Conservation (phyloP, 208 protist species). For the Crithidia bombi region DNA sequence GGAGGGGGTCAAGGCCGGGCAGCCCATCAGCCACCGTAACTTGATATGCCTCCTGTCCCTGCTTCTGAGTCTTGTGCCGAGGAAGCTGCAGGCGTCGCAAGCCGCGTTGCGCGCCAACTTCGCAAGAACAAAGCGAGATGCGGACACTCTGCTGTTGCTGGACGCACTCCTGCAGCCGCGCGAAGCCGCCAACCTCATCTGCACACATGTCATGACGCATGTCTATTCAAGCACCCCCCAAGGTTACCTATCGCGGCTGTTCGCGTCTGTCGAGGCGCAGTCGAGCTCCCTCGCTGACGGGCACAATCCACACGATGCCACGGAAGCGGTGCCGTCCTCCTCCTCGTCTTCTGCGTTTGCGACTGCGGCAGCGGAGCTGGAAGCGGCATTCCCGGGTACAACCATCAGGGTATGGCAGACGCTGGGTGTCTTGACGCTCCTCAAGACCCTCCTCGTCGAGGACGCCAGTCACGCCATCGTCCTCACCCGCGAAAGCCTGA, state of each 20-base stretch:
- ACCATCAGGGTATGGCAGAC: slow-evolving; percentile 56
- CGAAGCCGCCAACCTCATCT: slow-evolving; percentile 31
- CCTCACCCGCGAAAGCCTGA: slow-evolving; percentile 19
- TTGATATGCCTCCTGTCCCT: slow-evolving; percentile 59
- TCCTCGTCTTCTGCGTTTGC: too few species aligned
- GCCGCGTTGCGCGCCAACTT: slow-evolving; percentile 43
- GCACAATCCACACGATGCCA: too few species aligned
- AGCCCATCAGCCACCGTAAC: slow-evolving; percentile 49
- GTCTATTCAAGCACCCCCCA: slow-evolving; percentile 13
- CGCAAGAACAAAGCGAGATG: slow-evolving; percentile 32
- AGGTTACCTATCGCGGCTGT: slow-evolving; percentile 13
- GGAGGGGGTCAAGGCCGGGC: slow-evolving; percentile 65
- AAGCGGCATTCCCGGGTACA: slow-evolving; percentile 9
- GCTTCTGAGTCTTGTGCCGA: slow-evolving; percentile 47
- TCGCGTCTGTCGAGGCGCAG: neutral
- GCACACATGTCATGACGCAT: slow-evolving; percentile 24
- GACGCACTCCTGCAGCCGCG: slow-evolving; percentile 40
- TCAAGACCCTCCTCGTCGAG: slow-evolving; percentile 60
- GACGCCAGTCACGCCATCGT: slow-evolving; percentile 26
- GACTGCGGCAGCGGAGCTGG: slow-evolving; percentile 1
- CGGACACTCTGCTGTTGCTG: slow-evolving; percentile 47
- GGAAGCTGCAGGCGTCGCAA: slow-evolving; percentile 30
- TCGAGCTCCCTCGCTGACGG: neutral
- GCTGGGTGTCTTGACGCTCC: slow-evolving; percentile 60
- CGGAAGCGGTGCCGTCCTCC: too few species aligned